Conservation (phyloP, 352 stramenopile genomes). For the Aphanomyces astaci region DNA sequence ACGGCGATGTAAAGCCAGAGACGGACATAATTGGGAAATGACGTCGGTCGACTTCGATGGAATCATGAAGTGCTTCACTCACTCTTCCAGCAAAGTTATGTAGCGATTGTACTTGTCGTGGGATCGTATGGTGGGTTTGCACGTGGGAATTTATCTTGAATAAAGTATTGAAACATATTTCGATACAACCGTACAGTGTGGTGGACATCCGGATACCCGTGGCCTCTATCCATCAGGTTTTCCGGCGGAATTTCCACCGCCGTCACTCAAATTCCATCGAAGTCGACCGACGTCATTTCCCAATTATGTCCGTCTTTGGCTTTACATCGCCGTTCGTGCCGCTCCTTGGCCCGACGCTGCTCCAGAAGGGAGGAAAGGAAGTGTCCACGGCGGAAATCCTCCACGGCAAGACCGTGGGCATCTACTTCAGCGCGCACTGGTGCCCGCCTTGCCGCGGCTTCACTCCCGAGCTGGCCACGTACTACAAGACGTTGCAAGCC, state of each 20-base stretch:
- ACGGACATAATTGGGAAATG: not conserved
- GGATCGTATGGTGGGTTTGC: too few species aligned
- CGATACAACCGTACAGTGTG: too few species aligned
- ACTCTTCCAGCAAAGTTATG: too few species aligned
- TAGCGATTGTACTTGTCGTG: too few species aligned
- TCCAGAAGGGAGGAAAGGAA: not conserved
- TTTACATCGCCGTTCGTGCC: not conserved
- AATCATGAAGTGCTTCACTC: too few species aligned
- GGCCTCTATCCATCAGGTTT: too few species aligned
- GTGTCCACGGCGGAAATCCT: not conserved
- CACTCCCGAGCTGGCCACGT: constrained; percentile 86
- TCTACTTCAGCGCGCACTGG: constrained; percentile 96
- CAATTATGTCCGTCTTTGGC: not conserved
- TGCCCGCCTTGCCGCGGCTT: constrained; percentile 90
- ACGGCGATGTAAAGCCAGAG: not conserved
- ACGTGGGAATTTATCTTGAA: too few species aligned
- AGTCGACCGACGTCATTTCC: not conserved
- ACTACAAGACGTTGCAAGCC: constrained; percentile 85
- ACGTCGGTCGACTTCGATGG: not conserved
- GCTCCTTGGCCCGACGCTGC: not conserved
- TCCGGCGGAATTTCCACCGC: too few species aligned
- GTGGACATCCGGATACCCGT: too few species aligned
- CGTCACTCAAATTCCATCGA: not conserved
- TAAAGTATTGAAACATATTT: too few species aligned
- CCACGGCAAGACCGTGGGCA: not conserved